Conservation (phyloP, 352 stramenopile species). For the Phytophthora aleatoria region DNA sequence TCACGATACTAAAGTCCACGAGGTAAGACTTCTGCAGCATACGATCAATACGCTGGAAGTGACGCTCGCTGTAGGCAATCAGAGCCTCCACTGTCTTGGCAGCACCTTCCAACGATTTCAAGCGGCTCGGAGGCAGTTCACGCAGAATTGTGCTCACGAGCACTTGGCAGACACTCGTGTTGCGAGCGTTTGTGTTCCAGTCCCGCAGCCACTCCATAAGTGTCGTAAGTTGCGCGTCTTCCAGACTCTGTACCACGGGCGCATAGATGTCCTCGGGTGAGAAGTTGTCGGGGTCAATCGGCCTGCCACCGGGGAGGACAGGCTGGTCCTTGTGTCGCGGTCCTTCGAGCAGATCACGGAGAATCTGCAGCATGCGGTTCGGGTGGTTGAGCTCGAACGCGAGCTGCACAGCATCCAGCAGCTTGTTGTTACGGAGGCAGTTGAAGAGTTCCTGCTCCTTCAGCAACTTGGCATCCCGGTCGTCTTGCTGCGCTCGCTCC, state of each 20-base stretch:
- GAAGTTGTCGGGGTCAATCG: constrained; percentile 61
- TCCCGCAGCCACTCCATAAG: constrained; percentile 95
- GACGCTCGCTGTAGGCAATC: constrained; percentile 96
- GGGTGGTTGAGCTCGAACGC: constrained; percentile 95
- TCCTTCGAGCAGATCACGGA: constrained; percentile 82
- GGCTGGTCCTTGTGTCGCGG: constrained; percentile 67
- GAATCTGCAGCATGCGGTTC: constrained; percentile 93
- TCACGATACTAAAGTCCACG: constrained; percentile 93
- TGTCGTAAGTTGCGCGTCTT: constrained; percentile 84
- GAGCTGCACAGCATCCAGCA: constrained; percentile 80
- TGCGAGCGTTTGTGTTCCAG: constrained; percentile 98
- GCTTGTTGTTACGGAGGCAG: constrained; percentile 93
- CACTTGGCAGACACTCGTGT: constrained; percentile 93
- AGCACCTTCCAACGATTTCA: constrained; percentile 76
- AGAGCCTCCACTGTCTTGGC: constrained; percentile 92
- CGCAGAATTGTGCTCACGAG: constrained; percentile 92
- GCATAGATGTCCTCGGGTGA: constrained; percentile 66
- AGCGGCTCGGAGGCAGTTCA: constrained; percentile 58
- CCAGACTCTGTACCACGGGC: constrained; percentile 74
- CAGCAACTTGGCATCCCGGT: constrained; percentile 91
- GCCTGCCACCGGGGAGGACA: constrained; percentile 37
- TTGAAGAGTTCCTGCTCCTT: constrained; percentile 97
- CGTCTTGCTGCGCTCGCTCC: constrained; percentile 79
- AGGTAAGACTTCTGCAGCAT: constrained; percentile 97
- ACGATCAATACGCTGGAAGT: constrained; percentile 97